Conservation (phyloP, 2,329 filamentous ascomycete genomes). For the Bertia moriformis region DNA sequence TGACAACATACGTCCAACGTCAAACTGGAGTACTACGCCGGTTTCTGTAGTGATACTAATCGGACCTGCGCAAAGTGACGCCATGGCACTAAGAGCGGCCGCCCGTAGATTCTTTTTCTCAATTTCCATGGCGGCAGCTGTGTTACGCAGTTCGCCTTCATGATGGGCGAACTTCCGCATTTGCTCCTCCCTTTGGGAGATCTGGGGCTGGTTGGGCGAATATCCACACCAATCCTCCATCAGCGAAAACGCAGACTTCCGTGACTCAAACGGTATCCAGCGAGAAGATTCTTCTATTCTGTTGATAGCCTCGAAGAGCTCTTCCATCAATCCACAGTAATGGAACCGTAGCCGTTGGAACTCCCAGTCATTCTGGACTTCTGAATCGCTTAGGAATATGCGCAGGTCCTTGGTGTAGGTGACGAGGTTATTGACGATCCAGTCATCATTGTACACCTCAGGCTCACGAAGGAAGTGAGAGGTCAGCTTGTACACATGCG, state of each 20-base stretch:
- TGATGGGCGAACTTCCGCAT: constrained; percentile 70
- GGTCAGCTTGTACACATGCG: constrained; percentile 87
- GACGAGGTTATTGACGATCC: constrained; percentile 77
- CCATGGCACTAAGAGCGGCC: constrained; percentile 89
- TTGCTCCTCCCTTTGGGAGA: constrained; percentile 67
- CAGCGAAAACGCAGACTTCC: constrained; percentile 85
- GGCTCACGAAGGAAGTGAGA: constrained; percentile 72
- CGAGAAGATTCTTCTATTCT: constrained; percentile 69
- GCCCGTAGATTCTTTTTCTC: constrained; percentile 86
- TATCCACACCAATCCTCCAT: constrained; percentile 99
- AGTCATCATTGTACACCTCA: constrained; percentile 72
- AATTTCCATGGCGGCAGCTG: constrained; percentile 86
- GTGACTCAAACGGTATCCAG: constrained; percentile 95
- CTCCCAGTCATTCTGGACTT: constrained; percentile 87
- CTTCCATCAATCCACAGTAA: constrained; percentile 87
- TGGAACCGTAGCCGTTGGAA: constrained; percentile 84
- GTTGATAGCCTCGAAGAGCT: constrained; percentile 82
- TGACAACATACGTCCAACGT: constrained; percentile 77
- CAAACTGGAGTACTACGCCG: constrained; percentile 75
- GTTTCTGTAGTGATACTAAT: constrained; percentile 81
- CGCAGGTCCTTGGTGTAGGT: constrained; percentile 84
- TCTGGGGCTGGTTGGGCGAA: constrained; percentile 75
- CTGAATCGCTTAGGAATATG: constrained; percentile 83
- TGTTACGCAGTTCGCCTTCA: constrained; percentile 63
- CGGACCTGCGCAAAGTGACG: constrained; percentile 70